These are phyloP conservation scores for Nicotiana tabacum DNA, from an alignment of 257 asterid species.

Conservation along the genomic window DNA sequence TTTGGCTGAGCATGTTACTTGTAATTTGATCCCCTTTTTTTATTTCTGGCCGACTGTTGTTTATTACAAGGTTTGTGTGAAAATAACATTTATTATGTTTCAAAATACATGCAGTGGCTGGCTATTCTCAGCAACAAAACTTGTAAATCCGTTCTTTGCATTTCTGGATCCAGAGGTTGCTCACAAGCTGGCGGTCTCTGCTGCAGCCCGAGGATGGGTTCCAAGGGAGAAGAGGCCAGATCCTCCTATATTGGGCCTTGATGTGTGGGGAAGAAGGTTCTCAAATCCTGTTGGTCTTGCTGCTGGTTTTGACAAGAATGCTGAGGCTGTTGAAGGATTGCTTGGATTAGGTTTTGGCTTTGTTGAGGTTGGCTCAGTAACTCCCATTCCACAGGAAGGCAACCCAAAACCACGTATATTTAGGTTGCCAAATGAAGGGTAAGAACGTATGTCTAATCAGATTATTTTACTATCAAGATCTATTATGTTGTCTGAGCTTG, in stretches of 20 bases:
- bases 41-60: neutral
- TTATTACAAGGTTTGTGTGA: neutral
- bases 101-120: slow-evolving; percentile 67
- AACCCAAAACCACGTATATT: slow-evolving; percentile 97
- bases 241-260: slow-evolving; percentile 57
- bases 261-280: slow-evolving; percentile 97
- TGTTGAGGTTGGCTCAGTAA: slow-evolving; percentile 98
- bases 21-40: too few relatives aligned
- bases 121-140: slow-evolving; percentile 91
- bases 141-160: slow-evolving; percentile 95
- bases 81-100: slow-evolving; percentile 8
- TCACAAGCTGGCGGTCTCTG: slow-evolving; percentile 84
- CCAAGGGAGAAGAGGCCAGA: slow-evolving; percentile 92
- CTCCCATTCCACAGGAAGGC: slow-evolving; percentile 97
- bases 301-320: slow-evolving; percentile 98
- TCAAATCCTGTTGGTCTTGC: slow-evolving; percentile 95
- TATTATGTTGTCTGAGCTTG: neutral
- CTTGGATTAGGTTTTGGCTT: slow-evolving; percentile 95
- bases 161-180: slow-evolving; percentile 92
- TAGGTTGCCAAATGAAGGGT: slow-evolving; percentile 81
- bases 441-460: slow-evolving; percentile 17
- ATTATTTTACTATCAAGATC: neutral
- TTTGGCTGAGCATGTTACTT: neutral
- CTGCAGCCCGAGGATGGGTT: slow-evolving; percentile 99
- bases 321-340: slow-evolving; percentile 95